Conservation (phyloP, 345 rosid species). For the Eucalyptus victrix region DNA sequence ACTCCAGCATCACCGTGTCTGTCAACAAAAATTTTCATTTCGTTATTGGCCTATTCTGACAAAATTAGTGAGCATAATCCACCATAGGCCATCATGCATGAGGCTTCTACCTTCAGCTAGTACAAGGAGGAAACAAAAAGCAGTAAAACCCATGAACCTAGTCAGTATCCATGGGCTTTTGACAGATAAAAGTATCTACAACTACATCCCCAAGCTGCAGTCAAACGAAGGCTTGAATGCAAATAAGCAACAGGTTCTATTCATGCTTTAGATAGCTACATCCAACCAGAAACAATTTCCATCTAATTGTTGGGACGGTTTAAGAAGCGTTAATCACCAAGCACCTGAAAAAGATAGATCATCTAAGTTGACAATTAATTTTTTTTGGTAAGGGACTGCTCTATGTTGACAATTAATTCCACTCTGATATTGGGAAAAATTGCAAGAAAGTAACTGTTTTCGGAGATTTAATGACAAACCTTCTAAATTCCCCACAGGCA, state of each 20-base stretch:
- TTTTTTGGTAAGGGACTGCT: neutral
- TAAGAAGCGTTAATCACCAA: neutral
- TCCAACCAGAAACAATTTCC: neutral
- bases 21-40: neutral
- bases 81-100: neutral
- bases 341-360: neutral
- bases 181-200: neutral
- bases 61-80: neutral
- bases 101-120: neutral
- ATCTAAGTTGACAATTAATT: neutral
- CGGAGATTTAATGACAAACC: neutral
- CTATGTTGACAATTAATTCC: neutral
- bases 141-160: neutral
- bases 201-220: neutral
- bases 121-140: neutral
- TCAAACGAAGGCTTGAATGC: neutral
- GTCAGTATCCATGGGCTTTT: neutral
- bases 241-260: neutral
- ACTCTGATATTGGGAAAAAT: neutral
- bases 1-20: constrained; percentile 54
- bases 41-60: neutral
- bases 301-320: neutral
- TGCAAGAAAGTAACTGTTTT: neutral
- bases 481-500: neutral
- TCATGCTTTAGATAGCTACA: neutral